phyloP scores from a whole-genome alignment of 1,284 basidiomycete species.

The Rhodotorula sp. region DNA sequence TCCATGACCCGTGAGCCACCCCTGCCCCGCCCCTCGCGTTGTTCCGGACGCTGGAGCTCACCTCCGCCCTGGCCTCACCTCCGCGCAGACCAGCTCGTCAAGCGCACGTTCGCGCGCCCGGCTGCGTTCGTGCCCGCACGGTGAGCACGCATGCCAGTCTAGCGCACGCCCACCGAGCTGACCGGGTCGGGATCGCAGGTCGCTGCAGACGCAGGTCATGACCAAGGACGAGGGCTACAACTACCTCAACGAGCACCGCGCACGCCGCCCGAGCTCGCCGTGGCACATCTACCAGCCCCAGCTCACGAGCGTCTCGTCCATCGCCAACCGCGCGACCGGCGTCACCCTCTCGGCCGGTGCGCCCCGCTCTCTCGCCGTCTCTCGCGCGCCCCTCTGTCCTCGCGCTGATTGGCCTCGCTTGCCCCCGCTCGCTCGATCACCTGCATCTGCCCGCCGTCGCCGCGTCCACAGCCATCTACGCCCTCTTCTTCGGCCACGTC shows the following conservation, averaged over 20 bases:
- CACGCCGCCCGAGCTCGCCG: constrained; percentile 80
- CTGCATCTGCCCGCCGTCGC: background rate
- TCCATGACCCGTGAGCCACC: background rate
- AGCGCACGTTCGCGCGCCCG: constrained; percentile 7
- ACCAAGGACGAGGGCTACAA: constrained; percentile 60
- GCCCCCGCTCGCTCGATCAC: constrained; percentile 57
- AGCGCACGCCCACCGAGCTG: background rate
- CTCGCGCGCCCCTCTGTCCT: constrained; percentile 77
- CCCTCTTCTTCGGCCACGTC: constrained; percentile 83
- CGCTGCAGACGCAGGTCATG: constrained; percentile 64
- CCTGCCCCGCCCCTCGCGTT: too few species aligned
- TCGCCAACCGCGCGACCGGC: constrained; percentile 83
- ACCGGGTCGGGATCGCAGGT: background rate
- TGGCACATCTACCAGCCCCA: constrained; percentile 45
- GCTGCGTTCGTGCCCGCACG: constrained; percentile 13
- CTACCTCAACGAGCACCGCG: constrained; percentile 83
- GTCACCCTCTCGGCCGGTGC: constrained; percentile 65
- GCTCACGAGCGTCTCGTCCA: constrained; percentile 79
- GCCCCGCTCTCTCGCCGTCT: constrained; percentile 73
- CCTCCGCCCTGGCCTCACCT: background rate
- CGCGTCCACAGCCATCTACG: constrained; percentile 72
- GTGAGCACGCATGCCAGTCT: background rate
- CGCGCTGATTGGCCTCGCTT: constrained; percentile 61
- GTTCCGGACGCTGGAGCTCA: background rate
- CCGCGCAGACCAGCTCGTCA: constrained; percentile 14